Conservation (phyloP, 805 yeast species). For the Starmera caribaea region DNA sequence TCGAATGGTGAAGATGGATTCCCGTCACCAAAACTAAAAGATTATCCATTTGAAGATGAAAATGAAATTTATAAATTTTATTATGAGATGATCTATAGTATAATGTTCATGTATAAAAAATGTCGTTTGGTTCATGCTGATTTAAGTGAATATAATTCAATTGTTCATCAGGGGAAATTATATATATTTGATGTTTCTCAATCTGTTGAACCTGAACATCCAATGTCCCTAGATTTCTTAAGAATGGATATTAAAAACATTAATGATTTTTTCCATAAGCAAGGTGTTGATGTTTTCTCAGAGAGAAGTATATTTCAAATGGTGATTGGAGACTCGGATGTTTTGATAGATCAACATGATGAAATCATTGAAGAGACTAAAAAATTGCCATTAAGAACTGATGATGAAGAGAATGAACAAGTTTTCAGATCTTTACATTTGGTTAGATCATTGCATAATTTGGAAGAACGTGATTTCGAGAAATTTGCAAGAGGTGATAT, state of each 20-base stretch:
- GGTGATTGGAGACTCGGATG: constrained; percentile 40
- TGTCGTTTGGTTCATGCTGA: constrained; percentile 96
- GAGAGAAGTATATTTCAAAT: constrained; percentile 78
- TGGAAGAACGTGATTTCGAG: constrained; percentile 85
- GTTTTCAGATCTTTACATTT: constrained; percentile 75
- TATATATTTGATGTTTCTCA: constrained; percentile 96
- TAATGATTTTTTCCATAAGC: constrained; percentile 72
- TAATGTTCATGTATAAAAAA: constrained; percentile 78
- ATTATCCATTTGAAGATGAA: constrained; percentile 61
- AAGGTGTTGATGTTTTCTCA: constrained; percentile 67
- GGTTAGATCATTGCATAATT: constrained; percentile 69
- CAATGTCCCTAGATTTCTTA: constrained; percentile 87
- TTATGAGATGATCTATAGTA: constrained; percentile 70
- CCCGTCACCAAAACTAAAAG: constrained; percentile 86
- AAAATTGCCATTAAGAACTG: constrained; percentile 44
- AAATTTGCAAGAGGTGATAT: constrained; percentile 74
- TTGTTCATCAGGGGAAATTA: constrained; percentile 68
- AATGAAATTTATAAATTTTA: constrained; percentile 63
- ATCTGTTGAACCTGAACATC: constrained; percentile 96
- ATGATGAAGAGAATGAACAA: constrained; percentile 50
- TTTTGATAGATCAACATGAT: constrained; percentile 27
- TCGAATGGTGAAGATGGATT: constrained; percentile 65
- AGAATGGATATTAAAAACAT: constrained; percentile 97
- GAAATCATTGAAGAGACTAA: constrained; percentile 33
- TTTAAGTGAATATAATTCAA: constrained; percentile 86